Evolutionary conservation across 2,329 filamentous ascomycete genomes (phyloP).

Genomic region (Ophiosphaerella narmari): DNA sequence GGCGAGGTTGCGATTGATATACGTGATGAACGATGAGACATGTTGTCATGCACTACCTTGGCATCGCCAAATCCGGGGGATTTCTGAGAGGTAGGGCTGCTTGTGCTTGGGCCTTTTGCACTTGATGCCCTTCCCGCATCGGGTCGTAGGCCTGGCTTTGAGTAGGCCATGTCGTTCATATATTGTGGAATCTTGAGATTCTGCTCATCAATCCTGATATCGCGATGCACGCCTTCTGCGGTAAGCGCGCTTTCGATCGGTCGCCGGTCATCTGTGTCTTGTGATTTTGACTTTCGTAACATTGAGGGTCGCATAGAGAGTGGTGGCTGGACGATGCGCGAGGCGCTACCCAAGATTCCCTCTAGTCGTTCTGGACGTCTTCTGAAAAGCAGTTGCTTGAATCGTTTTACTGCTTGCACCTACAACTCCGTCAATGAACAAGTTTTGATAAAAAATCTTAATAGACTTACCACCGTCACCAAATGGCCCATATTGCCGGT

Average conservation of each 20-base stretch:
- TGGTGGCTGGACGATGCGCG: conserved; percentile 63
- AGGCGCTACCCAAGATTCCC: conserved; percentile 63
- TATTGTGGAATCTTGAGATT: conserved; percentile 21
- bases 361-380: conserved; percentile 61
- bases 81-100: conserved; percentile 24
- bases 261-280: conserved; percentile 57
- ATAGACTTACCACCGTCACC: conserved; percentile 70
- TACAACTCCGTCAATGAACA: conserved; percentile 39
- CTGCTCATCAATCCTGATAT: conserved; percentile 46
- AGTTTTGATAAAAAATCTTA: too few species aligned
- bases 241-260: conserved; percentile 56
- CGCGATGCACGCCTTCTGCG: conserved; percentile 59
- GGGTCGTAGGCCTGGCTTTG: conserved; percentile 19
- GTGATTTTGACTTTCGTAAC: conserved; percentile 54
- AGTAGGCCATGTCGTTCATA: conserved; percentile 26
- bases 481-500: conserved; percentile 87
- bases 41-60: conserved; percentile 37
- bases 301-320: conserved; percentile 53
- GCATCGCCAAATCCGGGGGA: conserved; percentile 20
- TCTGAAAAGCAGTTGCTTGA: conserved; percentile 73
- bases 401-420: conserved; percentile 90
- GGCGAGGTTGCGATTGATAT: conserved; percentile 28
- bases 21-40: conserved; percentile 37
- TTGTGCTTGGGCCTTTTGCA: conserved; percentile 13
- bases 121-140: conserved; percentile 10